Conservation (phyloP, 768 basidiomycete species). For the Lyophyllum decastes region DNA sequence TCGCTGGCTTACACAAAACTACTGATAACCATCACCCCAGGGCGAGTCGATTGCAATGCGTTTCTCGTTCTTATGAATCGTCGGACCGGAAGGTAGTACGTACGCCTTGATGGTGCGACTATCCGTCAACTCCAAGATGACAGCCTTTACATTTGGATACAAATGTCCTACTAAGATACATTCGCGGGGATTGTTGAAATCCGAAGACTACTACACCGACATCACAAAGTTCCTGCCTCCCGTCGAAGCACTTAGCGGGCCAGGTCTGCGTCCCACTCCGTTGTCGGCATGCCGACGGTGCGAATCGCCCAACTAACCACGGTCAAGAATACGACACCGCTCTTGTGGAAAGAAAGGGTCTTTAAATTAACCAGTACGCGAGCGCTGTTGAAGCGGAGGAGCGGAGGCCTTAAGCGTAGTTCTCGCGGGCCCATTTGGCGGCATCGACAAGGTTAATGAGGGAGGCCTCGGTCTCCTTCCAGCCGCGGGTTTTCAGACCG, state of each 20-base stretch:
- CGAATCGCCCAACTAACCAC: slow-evolving; percentile 47
- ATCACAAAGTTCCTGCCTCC: slow-evolving; percentile 40
- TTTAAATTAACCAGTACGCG: slow-evolving; percentile 66
- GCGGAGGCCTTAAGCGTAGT: slow-evolving; percentile 63
- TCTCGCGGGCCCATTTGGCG: slow-evolving; percentile 91
- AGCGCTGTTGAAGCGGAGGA: slow-evolving; percentile 91
- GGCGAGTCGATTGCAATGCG: too few relatives aligned
- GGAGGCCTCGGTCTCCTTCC: slow-evolving; percentile 96
- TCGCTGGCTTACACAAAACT: too few relatives aligned
- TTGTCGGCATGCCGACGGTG: slow-evolving; percentile 23
- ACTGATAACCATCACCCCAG: too few relatives aligned
- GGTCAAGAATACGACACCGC: slow-evolving; percentile 45
- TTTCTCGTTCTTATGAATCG: too few relatives aligned
- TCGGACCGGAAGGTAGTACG: too few relatives aligned
- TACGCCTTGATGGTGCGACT: too few relatives aligned
- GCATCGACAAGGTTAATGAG: slow-evolving; percentile 85
- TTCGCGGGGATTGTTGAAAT: slow-evolving; percentile 78
- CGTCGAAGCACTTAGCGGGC: slow-evolving; percentile 39
- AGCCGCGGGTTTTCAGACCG: slow-evolving; percentile 97
- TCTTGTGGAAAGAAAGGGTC: slow-evolving; percentile 19
- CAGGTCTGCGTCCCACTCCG: slow-evolving; percentile 32
- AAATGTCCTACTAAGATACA: slow-evolving; percentile 20
- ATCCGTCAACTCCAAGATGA: too few relatives aligned
- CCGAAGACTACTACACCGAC: slow-evolving; percentile 53
- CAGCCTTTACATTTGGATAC: neutral